A percentile compares a stretch with the other conserved stretches of the same genome.
Conservation (phyloP, 2,329 filamentous ascomycete genomes). For the Verticillium isaacii region DNA sequence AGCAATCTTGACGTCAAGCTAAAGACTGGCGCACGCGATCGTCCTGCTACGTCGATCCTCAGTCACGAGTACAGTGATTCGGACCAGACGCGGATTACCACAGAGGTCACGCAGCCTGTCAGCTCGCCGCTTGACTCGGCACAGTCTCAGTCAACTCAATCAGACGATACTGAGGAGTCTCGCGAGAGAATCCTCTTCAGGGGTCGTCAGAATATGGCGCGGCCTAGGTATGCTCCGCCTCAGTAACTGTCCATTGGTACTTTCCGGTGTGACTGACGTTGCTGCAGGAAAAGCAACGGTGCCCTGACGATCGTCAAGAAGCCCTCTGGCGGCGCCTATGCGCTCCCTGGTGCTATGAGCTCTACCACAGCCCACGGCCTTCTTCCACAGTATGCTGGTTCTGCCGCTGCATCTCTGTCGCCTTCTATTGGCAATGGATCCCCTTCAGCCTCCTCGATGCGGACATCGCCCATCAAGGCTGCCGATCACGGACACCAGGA, state of each 20-base stretch:
- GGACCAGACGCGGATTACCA: not conserved
- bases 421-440: conserved; percentile 26
- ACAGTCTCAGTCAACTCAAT: not conserved
- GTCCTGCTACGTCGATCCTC: conserved; percentile 4
- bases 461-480: not conserved
- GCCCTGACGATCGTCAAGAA: conserved; percentile 47
- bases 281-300: conserved; percentile 33
- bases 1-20: conserved; percentile 1
- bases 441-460: not conserved
- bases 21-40: not conserved
- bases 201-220: conserved; percentile 24
- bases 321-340: conserved; percentile 37
- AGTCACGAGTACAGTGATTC: conserved; percentile 1
- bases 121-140: not conserved
- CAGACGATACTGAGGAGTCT: not conserved
- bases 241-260: not conserved
- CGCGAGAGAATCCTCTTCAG: conserved; percentile 25
- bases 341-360: conserved; percentile 42
- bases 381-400: conserved; percentile 46
- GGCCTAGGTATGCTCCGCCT: conserved; percentile 23
- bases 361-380: conserved; percentile 50
- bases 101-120: not conserved
- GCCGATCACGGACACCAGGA: not conserved
- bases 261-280: not conserved
- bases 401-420: conserved; percentile 46